A percentile compares a stretch with the other conserved stretches of the same genome.
These are phyloP conservation scores for Alternaria rosae DNA, from an alignment of 2,329 filamentous ascomycete species.

Conservation along the genomic window DNA sequence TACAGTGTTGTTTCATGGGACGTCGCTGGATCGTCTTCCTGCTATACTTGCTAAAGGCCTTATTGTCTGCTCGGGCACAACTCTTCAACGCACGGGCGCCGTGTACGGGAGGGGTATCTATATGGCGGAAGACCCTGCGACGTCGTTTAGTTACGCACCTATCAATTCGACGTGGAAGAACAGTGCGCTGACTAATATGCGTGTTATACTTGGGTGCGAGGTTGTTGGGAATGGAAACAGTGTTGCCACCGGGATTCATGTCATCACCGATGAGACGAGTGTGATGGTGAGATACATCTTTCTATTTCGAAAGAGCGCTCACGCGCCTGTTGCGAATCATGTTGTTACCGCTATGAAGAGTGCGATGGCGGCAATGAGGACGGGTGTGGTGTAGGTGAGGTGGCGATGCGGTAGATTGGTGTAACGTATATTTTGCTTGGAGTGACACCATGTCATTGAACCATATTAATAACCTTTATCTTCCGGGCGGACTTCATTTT, in stretches of 20 bases:
- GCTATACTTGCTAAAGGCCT: constrained; percentile 43
- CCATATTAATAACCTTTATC: not conserved
- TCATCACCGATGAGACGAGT: constrained; percentile 33
- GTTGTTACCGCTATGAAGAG: constrained; percentile 32
- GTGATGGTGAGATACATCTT: constrained; percentile 49
- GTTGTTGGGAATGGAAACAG: constrained; percentile 29
- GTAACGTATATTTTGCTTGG: not conserved
- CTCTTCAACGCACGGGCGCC: constrained; percentile 41
- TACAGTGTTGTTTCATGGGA: constrained; percentile 45
- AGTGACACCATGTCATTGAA: not conserved
- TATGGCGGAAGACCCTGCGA: constrained; percentile 38
- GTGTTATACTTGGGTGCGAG: constrained; percentile 42
- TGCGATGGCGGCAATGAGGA: constrained; percentile 28
- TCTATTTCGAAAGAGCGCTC: constrained; percentile 24
- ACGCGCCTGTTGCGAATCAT: constrained; percentile 29
- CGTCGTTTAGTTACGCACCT: constrained; percentile 33
- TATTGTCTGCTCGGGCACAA: constrained; percentile 32
- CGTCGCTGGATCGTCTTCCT: constrained; percentile 42
- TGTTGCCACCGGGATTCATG: constrained; percentile 31
- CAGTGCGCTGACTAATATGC: constrained; percentile 36
- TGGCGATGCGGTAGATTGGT: not conserved
- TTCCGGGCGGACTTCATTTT: not conserved
- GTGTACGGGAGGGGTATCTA: constrained; percentile 46
- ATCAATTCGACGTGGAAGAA: constrained; percentile 33
- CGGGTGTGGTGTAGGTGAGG: constrained; percentile 15